Conservation (phyloP, 495 filamentous ascomycete species). For the Clohesyomyces aquaticus region DNA sequence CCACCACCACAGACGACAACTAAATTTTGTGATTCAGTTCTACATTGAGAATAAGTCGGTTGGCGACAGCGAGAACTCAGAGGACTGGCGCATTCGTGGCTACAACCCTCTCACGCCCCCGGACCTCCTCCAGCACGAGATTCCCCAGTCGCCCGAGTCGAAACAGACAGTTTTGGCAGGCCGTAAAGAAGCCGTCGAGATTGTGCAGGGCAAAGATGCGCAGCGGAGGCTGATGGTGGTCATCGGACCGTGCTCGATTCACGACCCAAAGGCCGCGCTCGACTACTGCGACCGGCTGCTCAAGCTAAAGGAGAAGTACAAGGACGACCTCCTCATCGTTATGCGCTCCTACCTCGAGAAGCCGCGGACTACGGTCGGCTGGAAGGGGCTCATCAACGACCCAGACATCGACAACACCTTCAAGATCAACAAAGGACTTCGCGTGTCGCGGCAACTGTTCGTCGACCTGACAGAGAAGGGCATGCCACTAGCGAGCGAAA, state of each 20-base stretch:
- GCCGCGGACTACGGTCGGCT: conserved; percentile 96
- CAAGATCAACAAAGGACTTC: conserved; percentile 97
- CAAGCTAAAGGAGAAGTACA: conserved; percentile 84
- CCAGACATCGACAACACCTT: conserved; percentile 98
- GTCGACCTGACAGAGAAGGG: conserved; percentile 91
- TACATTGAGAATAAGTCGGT: conserved; percentile 89
- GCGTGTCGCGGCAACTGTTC: conserved; percentile 85
- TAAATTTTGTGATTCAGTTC: conserved; percentile 58
- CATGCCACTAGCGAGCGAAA: conserved; percentile 98
- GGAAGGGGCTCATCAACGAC: conserved; percentile 99
- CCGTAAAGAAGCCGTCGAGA: conserved; percentile 77
- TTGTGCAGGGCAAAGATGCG: conserved; percentile 79
- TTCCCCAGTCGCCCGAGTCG: conserved; percentile 75
- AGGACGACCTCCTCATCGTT: conserved; percentile 86
- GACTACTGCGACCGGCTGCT: conserved; percentile 90
- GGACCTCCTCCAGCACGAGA: conserved; percentile 93
- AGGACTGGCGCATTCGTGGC: conserved; percentile 87
- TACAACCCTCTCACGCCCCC: conserved; percentile 93
- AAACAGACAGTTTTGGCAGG: conserved; percentile 77
- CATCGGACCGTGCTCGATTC: conserved; percentile 95
- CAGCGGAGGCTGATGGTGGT: conserved; percentile 84
- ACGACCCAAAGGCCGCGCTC: conserved; percentile 88
- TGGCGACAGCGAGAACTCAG: conserved; percentile 75
- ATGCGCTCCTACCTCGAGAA: conserved; percentile 99
- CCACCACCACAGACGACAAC: conserved; percentile 1